These are phyloP conservation scores for Microcera coccophila DNA, from an alignment of 2,329 filamentous ascomycete genomes.

Conservation along the genomic window DNA sequence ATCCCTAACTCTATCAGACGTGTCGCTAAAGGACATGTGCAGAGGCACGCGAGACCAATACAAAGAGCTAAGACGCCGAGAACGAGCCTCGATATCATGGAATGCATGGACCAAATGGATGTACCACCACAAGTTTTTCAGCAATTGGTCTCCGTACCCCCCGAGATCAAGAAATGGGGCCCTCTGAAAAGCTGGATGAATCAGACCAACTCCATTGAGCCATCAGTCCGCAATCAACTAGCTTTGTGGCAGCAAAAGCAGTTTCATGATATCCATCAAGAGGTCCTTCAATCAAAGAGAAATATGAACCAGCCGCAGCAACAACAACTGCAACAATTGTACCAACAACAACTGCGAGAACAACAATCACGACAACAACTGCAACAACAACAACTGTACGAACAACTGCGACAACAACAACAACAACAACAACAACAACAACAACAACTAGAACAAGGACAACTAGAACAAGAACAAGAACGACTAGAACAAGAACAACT, in stretches of 20 bases:
- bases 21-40: too few relatives aligned
- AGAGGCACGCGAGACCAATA: too few relatives aligned
- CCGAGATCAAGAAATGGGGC: slow-evolving; percentile 47
- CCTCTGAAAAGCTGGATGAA: slow-evolving; percentile 43
- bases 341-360: slow-evolving; percentile 20
- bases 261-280: slow-evolving; percentile 34
- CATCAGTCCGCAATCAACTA: slow-evolving; percentile 32
- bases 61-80: too few relatives aligned
- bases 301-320: slow-evolving; percentile 25
- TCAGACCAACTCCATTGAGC: slow-evolving; percentile 33
- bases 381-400: slow-evolving; percentile 17
- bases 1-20: too few relatives aligned
- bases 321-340: slow-evolving; percentile 18
- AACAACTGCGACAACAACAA: slow-evolving; percentile 15
- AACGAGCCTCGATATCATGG: too few relatives aligned
- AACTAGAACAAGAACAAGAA: slow-evolving; percentile 14
- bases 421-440: slow-evolving; percentile 22
- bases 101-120: slow-evolving; percentile 48
- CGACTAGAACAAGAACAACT: slow-evolving; percentile 22
- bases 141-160: slow-evolving; percentile 33
- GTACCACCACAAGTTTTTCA: slow-evolving; percentile 36
- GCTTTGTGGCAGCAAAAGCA: slow-evolving; percentile 37
- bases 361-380: slow-evolving; percentile 17
- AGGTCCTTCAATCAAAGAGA: slow-evolving; percentile 15
- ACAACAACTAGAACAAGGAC: slow-evolving; percentile 16